Evolutionary conservation across 164 flowering plant species (phyloP).

Genomic region (Stephania japonica): DNA sequence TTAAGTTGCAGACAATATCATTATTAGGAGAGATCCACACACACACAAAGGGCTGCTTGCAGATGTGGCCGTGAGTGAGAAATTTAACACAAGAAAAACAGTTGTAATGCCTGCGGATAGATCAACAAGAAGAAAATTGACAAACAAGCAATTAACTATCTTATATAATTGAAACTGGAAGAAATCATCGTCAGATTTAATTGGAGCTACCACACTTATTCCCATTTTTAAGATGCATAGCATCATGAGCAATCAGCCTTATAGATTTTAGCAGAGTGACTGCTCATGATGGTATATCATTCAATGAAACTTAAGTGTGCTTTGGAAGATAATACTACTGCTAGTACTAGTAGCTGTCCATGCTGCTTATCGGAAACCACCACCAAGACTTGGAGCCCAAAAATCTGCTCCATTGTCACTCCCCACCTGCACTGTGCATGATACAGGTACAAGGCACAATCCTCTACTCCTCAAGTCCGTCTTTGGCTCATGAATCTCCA

Average conservation of each 20-base stretch:
- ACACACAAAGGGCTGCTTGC: too few relatives aligned
- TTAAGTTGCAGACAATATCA: too few relatives aligned
- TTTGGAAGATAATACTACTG: neutral
- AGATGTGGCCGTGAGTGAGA: too few relatives aligned
- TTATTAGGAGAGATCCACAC: too few relatives aligned
- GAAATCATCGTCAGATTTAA: too few relatives aligned
- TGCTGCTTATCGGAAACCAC: conserved; percentile 40
- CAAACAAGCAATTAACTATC: too few relatives aligned
- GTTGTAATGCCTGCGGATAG: too few relatives aligned
- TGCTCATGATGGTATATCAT: conserved; percentile 33
- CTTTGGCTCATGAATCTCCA: conserved; percentile 31
- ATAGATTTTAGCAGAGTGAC: conserved; percentile 47
- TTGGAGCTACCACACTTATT: conserved; percentile 10
- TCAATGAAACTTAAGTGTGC: conserved; percentile 23
- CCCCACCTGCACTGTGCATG: conserved; percentile 68
- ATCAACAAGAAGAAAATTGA: too few relatives aligned
- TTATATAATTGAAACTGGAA: too few relatives aligned
- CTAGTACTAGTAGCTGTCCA: neutral
- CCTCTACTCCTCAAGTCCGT: conserved; percentile 79
- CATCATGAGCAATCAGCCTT: conserved; percentile 97
- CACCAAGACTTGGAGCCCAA: conserved; percentile 66
- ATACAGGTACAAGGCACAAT: conserved; percentile 68
- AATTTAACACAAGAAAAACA: too few relatives aligned
- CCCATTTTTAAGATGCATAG: conserved; percentile 30
- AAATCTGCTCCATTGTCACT: conserved; percentile 81